Evolutionary conservation across 805 yeast species (phyloP).

Genomic region (Wickerhamiella azymoides): DNA sequence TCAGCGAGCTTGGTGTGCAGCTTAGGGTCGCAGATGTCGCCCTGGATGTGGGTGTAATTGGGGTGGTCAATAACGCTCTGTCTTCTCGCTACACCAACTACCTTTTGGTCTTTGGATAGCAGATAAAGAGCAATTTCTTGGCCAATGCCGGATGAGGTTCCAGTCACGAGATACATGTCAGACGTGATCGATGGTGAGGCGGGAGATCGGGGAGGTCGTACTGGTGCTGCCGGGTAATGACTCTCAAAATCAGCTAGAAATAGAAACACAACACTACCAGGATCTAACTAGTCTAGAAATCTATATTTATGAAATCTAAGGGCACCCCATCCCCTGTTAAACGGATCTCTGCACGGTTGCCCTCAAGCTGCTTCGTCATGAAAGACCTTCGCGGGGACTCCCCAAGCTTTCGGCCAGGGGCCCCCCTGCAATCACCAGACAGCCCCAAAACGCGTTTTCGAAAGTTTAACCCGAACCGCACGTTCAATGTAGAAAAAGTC

Average conservation of each 20-base stretch:
- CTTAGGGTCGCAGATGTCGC: conserved; percentile 37
- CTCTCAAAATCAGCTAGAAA: too few relatives aligned
- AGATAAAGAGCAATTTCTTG: conserved; percentile 47
- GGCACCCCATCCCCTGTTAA: conserved; percentile 1
- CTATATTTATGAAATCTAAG: too few relatives aligned
- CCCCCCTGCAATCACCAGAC: neutral
- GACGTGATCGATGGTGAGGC: neutral
- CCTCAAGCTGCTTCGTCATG: conserved; percentile 1
- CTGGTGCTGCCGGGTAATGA: neutral
- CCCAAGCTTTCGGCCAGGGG: conserved; percentile 4
- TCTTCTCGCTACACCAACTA: conserved; percentile 65
- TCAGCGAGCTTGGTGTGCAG: conserved; percentile 23
- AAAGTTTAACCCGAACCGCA: conserved; percentile 8
- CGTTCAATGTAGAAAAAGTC: conserved; percentile 6
- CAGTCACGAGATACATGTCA: conserved; percentile 17
- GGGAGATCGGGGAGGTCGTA: neutral
- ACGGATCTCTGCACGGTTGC: neutral
- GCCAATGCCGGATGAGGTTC: conserved; percentile 54
- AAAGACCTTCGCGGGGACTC: conserved; percentile 9
- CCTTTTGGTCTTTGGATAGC: conserved; percentile 31
- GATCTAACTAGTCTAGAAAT: too few relatives aligned
- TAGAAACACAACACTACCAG: too few relatives aligned
- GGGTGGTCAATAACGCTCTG: conserved; percentile 33
- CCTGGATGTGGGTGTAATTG: conserved; percentile 28
- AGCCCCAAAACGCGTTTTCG: neutral